These are phyloP conservation scores for Sclerotinia trifoliorum DNA, from an alignment of 2,329 filamentous ascomycete species.

Conservation along the genomic window DNA sequence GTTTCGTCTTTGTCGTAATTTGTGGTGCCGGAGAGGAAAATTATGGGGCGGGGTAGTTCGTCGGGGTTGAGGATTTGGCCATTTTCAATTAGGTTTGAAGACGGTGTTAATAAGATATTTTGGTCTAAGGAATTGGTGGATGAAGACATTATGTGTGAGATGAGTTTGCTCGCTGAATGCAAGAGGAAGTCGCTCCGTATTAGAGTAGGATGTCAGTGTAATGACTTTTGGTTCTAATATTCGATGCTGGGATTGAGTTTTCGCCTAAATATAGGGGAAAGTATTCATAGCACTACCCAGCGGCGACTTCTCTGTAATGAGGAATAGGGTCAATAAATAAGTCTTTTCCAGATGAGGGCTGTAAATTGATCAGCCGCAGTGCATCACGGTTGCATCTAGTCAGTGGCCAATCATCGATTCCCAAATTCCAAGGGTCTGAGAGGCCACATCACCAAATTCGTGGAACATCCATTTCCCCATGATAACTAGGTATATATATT, in stretches of 20 bases:
- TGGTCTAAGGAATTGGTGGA: not conserved
- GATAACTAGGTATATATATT: not conserved
- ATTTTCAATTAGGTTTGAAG: conserved; percentile 92
- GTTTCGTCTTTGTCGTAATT: conserved; percentile 29
- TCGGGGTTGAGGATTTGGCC: conserved; percentile 80
- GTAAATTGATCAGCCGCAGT: not conserved
- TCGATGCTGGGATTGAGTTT: too few species aligned
- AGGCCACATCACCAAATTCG: too few species aligned
- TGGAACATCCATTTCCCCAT: not conserved
- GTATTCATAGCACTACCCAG: not conserved
- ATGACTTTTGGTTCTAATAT: conserved; percentile 45
- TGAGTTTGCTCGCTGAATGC: conserved; percentile 42
- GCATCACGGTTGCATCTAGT: not conserved
- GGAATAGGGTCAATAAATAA: too few species aligned
- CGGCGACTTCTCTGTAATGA: not conserved
- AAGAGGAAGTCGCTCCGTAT: conserved; percentile 79
- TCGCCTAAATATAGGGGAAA: conserved; percentile 41
- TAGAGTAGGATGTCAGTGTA: conserved; percentile 90
- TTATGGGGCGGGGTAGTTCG: conserved; percentile 41
- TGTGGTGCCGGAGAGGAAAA: conserved; percentile 62
- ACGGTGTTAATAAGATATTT: conserved; percentile 62
- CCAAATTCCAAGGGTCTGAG: not conserved
- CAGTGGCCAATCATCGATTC: not conserved
- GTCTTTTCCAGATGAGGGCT: too few species aligned
- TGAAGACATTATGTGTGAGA: conserved; percentile 66